Evolutionary conservation across 257 asterid species (phyloP), one percentile per base, ranked within the genome.

Genomic region (Linderniella brevidens): DNA sequence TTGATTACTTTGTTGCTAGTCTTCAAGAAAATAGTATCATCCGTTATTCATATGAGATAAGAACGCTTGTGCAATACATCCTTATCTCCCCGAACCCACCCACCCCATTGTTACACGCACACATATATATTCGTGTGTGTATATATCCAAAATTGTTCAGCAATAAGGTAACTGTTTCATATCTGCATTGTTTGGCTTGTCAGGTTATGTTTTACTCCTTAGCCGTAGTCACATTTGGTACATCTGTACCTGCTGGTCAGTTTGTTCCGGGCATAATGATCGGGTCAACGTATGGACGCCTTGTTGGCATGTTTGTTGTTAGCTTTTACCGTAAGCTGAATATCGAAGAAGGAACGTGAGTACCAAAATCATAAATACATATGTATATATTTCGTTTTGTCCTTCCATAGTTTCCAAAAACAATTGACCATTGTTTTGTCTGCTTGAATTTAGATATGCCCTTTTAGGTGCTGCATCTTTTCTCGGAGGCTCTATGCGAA

Each of bases 401-500:
- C 11, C 18, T 15, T 25, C 32, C 11, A 9, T 13, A 13, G 4
- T 44, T 15, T n/a, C n/a, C 2, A 9, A 44, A 44, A 17, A 9
- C 48, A 9, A 18, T 6, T 46, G 4, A 44, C 41, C 35, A 40
- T n/a, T 50, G 1, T 50, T 5, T 35, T 46, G 38, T 46, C 63
- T 52, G 48, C 67, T 64, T 52, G 49, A 61, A 44, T 64, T 51
- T 55, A 88, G 95, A 62, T 90, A 90, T 90, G 99, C 99, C 53
- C 79, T 90, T 57, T 55, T 90, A 43, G 96, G 99, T 19, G 96
- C 96, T 59, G 99, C 96, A 53, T 85, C 99, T 56, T 81, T 90
- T 67, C 93, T 90, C 51, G 99, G 96, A 60, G 99, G 99, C 49
- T 90, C 96, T n/a, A 90, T 85, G 99, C 72, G 99, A 65, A 85